These are phyloP conservation scores for Agaricus sinodeliciosus DNA, from an alignment of 768 basidiomycete genomes.

Conservation along the genomic window DNA sequence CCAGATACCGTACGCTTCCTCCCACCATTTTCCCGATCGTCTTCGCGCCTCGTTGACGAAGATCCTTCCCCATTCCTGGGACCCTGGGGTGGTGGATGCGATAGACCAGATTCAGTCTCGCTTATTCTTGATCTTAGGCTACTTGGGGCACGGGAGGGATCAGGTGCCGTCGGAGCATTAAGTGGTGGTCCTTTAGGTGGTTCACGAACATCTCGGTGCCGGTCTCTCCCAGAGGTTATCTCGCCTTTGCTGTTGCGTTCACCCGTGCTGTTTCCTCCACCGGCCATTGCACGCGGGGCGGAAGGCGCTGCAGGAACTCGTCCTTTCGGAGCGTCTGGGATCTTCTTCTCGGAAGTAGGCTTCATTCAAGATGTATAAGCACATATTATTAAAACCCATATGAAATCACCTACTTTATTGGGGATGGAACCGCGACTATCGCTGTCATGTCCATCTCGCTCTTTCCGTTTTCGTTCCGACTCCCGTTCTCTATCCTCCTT, in stretches of 20 bases:
- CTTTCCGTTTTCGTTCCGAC: constrained; percentile 31
- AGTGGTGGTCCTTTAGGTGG: constrained; percentile 11
- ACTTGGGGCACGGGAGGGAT: constrained; percentile 15
- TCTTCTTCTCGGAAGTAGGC: constrained; percentile 13
- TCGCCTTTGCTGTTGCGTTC: constrained; percentile 12
- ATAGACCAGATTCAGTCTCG: constrained; percentile 49
- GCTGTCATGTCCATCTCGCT: constrained; percentile 53
- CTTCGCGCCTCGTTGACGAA: constrained; percentile 35
- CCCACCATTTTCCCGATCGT: constrained; percentile 49
- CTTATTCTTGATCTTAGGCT: constrained; percentile 35
- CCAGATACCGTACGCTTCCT: constrained; percentile 69
- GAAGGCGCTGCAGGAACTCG: constrained; percentile 13
- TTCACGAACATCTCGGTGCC: constrained; percentile 17
- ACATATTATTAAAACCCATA: not conserved
- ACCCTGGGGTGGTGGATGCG: constrained; percentile 24
- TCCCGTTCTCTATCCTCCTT: constrained; percentile 61
- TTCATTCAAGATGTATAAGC: constrained; percentile 1
- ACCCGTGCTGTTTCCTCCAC: constrained; percentile 2
- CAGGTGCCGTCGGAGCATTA: constrained; percentile 14
- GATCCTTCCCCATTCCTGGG: constrained; percentile 32
- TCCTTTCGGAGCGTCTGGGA: constrained; percentile 13
- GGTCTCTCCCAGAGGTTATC: constrained; percentile 12
- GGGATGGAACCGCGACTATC: constrained; percentile 39
- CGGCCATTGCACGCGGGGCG: constrained; percentile 16
- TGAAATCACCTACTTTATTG: constrained; percentile 48